Evolutionary conservation across 2,329 filamentous ascomycete species (phyloP), one percentile per base, ranked within the genome.

Genomic region (Calonectria leucothoes): DNA sequence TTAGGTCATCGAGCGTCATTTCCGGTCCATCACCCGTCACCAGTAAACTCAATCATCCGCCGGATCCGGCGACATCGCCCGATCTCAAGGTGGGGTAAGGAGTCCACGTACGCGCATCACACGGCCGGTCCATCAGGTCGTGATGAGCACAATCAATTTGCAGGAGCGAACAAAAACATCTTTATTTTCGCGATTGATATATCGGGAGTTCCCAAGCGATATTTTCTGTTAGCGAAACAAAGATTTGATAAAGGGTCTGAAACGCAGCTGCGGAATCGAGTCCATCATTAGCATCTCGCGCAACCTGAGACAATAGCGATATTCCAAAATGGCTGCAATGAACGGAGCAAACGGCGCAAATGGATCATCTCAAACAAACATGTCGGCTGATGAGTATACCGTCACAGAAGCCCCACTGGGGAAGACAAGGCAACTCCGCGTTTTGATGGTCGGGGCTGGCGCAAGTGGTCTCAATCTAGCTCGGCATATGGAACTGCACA

Each of bases 391-490:
- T 10, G 6, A 39, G 1, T 66, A 66, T n/a, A 39, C 37, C 1
- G 64, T 66, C 33, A 66, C 64, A 5, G 64, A 66, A 31, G 48
- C 64, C 1, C 33, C 64, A 1, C n/a, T 66, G 25, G 64, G 64
- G 4, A 55, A 14, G 6, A 10, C 31, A 6, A 25, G 64, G n/a
- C 23, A 20, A 1, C 8, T 66, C 33, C 64, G 64, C 8, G 64
- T 66, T 39, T 20, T 66, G 15, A 66, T 66, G 55, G 52, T 64
- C 2, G 71, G 71, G 12, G 66, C 71, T 2, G 71, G 71, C 3
- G 68, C 68, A 10, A 73, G 71, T 25, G 71, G 71, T 8, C 51
- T 73, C 15, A 73, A 73, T 33, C 35, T 73, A 14, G 52, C 52
- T 20, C 59, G 66, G 6, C 59, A 64, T 23, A 63, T 73, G 29